phyloP scores from a whole-genome alignment of 257 asterid species.

The Plectranthus barbatus region DNA sequence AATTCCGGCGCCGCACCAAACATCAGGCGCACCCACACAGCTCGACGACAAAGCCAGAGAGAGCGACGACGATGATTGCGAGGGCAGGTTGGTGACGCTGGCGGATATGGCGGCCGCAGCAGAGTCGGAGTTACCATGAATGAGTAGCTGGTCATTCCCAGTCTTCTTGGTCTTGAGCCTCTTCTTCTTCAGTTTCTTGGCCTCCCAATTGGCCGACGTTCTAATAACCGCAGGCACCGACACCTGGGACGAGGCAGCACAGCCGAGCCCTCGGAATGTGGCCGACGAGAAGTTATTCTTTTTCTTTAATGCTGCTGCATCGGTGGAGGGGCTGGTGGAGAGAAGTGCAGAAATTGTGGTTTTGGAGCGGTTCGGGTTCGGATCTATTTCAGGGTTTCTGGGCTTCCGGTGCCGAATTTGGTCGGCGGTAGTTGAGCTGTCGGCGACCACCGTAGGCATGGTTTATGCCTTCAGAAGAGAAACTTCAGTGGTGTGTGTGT shows the following conservation, averaged over 20 bases:
- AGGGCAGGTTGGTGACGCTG: slow-evolving; percentile 17
- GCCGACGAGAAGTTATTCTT: slow-evolving; percentile 61
- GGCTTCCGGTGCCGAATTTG: slow-evolving; percentile 41
- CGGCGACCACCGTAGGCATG: slow-evolving; percentile 27
- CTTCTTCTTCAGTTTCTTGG: slow-evolving; percentile 56
- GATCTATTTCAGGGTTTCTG: slow-evolving; percentile 54
- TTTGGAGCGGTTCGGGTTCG: slow-evolving; percentile 41
- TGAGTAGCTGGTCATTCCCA: slow-evolving; percentile 2
- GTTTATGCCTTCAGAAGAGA: not conserved
- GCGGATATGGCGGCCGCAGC: not conserved
- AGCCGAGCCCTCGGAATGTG: slow-evolving; percentile 77
- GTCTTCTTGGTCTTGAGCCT: slow-evolving; percentile 32
- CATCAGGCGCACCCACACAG: slow-evolving; percentile 64
- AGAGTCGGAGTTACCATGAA: not conserved
- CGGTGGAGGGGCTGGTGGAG: slow-evolving; percentile 23
- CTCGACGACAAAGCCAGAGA: slow-evolving; percentile 35
- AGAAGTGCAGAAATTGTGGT: slow-evolving; percentile 68
- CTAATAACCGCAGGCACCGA: slow-evolving; percentile 85
- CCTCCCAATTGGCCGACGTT: slow-evolving; percentile 79
- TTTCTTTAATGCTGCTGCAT: slow-evolving; percentile 35
- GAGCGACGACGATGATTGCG: slow-evolving; percentile 26
- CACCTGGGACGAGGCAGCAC: slow-evolving; percentile 82
- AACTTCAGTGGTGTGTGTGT: not conserved
- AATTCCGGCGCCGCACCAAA: slow-evolving; percentile 77
- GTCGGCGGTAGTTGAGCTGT: slow-evolving; percentile 37